Conservation (phyloP, 2,329 filamentous ascomycete species). For the Zymoseptoria ardabiliae region DNA sequence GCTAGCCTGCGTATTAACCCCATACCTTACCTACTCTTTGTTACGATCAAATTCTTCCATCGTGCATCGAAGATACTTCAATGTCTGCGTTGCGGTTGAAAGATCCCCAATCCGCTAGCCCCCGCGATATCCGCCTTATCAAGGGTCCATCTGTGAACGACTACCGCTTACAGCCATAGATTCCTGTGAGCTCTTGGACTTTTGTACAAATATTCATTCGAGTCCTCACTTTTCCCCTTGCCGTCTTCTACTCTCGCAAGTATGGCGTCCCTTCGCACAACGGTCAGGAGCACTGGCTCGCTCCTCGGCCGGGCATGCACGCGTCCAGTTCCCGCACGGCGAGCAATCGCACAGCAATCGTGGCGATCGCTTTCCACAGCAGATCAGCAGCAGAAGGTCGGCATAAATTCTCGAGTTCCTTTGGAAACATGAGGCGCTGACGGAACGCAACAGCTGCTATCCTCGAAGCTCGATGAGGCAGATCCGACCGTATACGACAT, state of each 20-base stretch:
- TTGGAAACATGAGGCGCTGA: too few relatives aligned
- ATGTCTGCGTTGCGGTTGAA: not conserved
- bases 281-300: constrained; percentile 34
- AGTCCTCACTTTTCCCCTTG: not conserved
- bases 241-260: not conserved
- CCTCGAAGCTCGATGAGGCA: constrained; percentile 69
- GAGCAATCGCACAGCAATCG: constrained; percentile 26
- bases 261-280: constrained; percentile 38
- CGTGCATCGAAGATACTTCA: too few relatives aligned
- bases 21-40: too few relatives aligned
- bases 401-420: not conserved
- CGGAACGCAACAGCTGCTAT: constrained; percentile 57
- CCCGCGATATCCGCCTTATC: not conserved
- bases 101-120: not conserved
- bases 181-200: not conserved
- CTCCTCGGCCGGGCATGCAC: constrained; percentile 27
- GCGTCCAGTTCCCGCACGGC: constrained; percentile 23
- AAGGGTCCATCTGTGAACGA: not conserved
- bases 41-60: too few relatives aligned
- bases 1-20: too few relatives aligned
- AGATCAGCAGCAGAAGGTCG: constrained; percentile 41
- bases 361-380: constrained; percentile 38
- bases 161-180: not conserved
- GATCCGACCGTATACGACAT: constrained; percentile 85
- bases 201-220: not conserved